Conservation (phyloP, 2,329 filamentous ascomycete genomes). For the Elsinoe perseae region DNA sequence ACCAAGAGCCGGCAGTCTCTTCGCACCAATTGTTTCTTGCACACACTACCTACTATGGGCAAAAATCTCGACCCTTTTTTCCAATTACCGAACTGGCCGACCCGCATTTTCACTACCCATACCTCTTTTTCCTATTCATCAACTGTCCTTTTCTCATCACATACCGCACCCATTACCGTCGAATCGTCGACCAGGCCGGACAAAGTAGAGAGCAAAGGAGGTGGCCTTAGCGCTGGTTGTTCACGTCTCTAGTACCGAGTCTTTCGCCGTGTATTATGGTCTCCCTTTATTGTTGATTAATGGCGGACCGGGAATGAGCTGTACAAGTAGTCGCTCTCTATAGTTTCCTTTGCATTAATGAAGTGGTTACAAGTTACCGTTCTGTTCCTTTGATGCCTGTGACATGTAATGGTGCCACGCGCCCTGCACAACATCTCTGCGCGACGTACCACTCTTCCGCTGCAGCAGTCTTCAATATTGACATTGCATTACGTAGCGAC, state of each 20-base stretch:
- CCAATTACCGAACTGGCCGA: background rate
- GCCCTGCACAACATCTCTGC: no score
- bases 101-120: background rate
- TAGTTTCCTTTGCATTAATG: constrained; percentile 13
- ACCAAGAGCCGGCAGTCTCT: constrained; percentile 14
- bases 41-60: constrained; percentile 7
- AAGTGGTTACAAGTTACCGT: background rate
- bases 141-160: constrained; percentile 5
- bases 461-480: no score
- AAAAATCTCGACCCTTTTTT: background rate
- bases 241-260: background rate
- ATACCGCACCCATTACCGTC: constrained; percentile 2
- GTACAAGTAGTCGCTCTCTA: constrained; percentile 16
- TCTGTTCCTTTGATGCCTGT: background rate
- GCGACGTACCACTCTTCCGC: no score
- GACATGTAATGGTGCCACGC: no score
- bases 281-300: background rate
- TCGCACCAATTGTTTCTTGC: constrained; percentile 10
- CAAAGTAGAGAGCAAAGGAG: background rate
- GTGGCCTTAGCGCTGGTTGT: background rate
- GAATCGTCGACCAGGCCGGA: constrained; percentile 7
- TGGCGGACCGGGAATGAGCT: constrained; percentile 7
- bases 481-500: no score
- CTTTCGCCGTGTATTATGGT: constrained; percentile 1
- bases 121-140: constrained; percentile 4